These are phyloP conservation scores for Fagus crenata DNA, from an alignment of 306 rosid genomes.

Conservation along the genomic window DNA sequence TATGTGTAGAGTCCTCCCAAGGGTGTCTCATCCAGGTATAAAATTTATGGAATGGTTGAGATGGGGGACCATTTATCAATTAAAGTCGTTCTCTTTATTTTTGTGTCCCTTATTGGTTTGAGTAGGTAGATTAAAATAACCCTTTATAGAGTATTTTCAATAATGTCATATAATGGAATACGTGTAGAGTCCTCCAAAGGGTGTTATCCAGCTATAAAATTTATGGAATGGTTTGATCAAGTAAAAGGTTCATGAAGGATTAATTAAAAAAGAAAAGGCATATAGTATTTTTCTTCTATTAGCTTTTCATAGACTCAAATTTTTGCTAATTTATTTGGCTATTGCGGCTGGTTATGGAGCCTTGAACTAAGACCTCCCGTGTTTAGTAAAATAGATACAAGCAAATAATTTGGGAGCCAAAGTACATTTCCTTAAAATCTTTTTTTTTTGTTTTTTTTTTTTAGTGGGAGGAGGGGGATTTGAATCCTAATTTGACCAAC, in stretches of 20 bases:
- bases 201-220: not conserved
- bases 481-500: too few species aligned
- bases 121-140: conserved; percentile 19
- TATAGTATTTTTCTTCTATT: not conserved
- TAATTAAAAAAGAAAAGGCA: not conserved
- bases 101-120: conserved; percentile 21
- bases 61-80: too few species aligned
- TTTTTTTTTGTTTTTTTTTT: too few species aligned
- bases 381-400: too few species aligned
- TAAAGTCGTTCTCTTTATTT: not conserved
- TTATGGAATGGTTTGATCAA: conserved; percentile 7
- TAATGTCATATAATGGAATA: not conserved
- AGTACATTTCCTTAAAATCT: too few species aligned
- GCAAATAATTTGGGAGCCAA: too few species aligned
- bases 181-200: not conserved
- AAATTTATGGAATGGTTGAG: conserved; percentile 1
- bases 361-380: too few species aligned
- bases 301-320: not conserved
- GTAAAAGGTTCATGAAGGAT: not conserved
- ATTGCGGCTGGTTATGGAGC: not conserved
- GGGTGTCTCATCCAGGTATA: not conserved
- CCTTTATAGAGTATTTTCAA: not conserved
- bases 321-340: not conserved
- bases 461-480: too few species aligned
- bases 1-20: not conserved